Base-by-base conservation (phyloP, 257 asterid genomes). In the Capsicum pubescens region DNA sequence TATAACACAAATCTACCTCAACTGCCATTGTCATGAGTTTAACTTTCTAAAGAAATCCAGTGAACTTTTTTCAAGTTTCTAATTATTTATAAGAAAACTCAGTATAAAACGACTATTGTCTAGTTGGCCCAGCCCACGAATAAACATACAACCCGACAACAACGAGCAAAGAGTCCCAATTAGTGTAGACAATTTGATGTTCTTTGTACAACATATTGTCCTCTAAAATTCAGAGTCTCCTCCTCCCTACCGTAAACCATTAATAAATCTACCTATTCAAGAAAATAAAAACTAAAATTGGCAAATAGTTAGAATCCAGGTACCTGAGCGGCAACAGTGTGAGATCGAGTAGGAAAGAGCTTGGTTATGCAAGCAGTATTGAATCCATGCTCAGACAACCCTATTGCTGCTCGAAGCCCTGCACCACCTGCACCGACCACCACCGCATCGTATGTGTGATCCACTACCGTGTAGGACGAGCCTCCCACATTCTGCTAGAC, bases 391-490 rank as follows among this genome's bases (percentile, higher is more conserved):
- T 95, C 99, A 0, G 99, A 97, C 79, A 97, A 90, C 76, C 99
- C 99, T 70, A 97, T 97, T 7, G 99, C 99, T 0, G 99, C 99
- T 85, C 99, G 90, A 76, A 97, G 94, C 67, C 99, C 99, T 7
- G 99, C 99, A 13, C 99, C 99, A 8, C 99, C 99, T 3, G 99
- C 99, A 3, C 99, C 99, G 14, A 97, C 99, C 82, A 97, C 99
- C 67, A 97, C 97, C 2, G 99, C 99, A 87, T 97, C 99, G 57
- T 97, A 97, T 67, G 98, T 95, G 92, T 97, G 99, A 88, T 97
- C 99, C 86, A 97, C 99, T 58, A 97, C 90, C 13, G 98, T 95
- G 56, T 97, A 97, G 6, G 93, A 87, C 14, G 96, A 88, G 17
- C 93, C 92, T 84, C 91, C 93, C 12, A 88, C 97, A 88, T 87